phyloP scores from a whole-genome alignment of 2,329 filamentous ascomycete species.

The Myriosclerotinia scirpicola region DNA sequence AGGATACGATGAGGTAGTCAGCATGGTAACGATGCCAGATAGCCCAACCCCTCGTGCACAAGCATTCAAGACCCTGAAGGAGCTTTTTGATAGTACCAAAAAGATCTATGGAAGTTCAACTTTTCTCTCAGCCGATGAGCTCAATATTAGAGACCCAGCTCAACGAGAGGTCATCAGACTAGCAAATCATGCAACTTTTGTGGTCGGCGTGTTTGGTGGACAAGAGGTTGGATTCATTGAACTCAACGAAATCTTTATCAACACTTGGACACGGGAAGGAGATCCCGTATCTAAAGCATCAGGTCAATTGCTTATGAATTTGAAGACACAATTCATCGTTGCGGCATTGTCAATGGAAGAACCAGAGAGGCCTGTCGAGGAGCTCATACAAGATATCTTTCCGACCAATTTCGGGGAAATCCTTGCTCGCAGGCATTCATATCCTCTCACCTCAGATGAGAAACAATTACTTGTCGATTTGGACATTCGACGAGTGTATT shows the following conservation, averaged over 20 bases:
- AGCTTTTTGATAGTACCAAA: slow-evolving; percentile 62
- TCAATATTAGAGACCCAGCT: slow-evolving; percentile 50
- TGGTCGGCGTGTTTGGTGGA: slow-evolving; percentile 62
- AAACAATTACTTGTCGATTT: slow-evolving; percentile 58
- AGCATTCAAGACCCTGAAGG: slow-evolving; percentile 61
- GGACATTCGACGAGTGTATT: slow-evolving; percentile 54
- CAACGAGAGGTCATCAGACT: slow-evolving; percentile 62
- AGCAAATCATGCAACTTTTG: slow-evolving; percentile 64
- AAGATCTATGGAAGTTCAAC: slow-evolving; percentile 54
- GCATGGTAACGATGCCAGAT: slow-evolving; percentile 55
- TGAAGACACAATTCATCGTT: slow-evolving; percentile 68
- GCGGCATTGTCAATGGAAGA: slow-evolving; percentile 58
- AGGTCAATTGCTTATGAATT: slow-evolving; percentile 59
- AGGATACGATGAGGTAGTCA: slow-evolving; percentile 55
- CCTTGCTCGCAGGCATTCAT: slow-evolving; percentile 55
- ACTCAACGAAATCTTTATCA: slow-evolving; percentile 61
- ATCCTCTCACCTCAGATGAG: slow-evolving; percentile 56
- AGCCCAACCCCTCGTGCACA: slow-evolving; percentile 52
- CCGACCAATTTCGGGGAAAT: slow-evolving; percentile 55
- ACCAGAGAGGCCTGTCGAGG: slow-evolving; percentile 49
- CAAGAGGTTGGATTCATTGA: slow-evolving; percentile 64
- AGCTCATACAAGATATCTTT: slow-evolving; percentile 60
- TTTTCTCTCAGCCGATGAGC: slow-evolving; percentile 55
- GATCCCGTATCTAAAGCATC: slow-evolving; percentile 58
- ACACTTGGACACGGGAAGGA: slow-evolving; percentile 62